A percentile compares a stretch with the other conserved stretches of the same genome.
Evolutionary conservation across 108 stramenopile species (phyloP).

Genomic region (Nitzschia sp.): DNA sequence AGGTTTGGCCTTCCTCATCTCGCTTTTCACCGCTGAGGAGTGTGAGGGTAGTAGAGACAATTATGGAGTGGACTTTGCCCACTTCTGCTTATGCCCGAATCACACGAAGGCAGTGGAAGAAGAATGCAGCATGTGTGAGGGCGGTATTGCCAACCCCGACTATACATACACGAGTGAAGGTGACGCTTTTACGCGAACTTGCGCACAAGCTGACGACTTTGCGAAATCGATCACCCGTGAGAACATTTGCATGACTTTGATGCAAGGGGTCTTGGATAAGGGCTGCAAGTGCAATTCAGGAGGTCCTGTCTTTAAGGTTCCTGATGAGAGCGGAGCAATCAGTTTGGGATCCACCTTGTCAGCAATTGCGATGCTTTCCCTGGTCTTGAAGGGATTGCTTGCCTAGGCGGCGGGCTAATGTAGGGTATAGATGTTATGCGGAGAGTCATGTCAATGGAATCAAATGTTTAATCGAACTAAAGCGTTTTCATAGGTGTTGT

Average conservation of each 20-base stretch:
- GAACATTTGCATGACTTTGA: conserved; percentile 1
- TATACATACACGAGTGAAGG: conserved; percentile 18
- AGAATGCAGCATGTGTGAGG: conserved; percentile 22
- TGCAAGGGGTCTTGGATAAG: background rate
- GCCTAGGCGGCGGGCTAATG: no score
- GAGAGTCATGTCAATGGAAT: no score
- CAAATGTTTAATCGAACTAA: no score
- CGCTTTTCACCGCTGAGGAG: conserved; percentile 18
- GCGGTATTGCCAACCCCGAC: conserved; percentile 15
- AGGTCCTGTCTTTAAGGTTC: background rate
- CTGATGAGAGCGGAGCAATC: background rate
- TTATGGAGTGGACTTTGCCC: conserved; percentile 20
- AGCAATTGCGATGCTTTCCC: background rate
- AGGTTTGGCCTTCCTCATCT: conserved; percentile 27
- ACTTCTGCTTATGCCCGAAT: conserved; percentile 29
- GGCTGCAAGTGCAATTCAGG: conserved; percentile 13
- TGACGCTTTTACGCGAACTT: conserved; percentile 10
- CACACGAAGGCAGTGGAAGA: background rate
- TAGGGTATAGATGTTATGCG: no score
- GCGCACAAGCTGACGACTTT: conserved; percentile 29
- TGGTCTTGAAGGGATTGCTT: background rate
- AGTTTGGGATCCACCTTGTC: background rate
- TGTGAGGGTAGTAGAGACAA: background rate
- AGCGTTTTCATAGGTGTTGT: no score
- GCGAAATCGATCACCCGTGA: conserved; percentile 19